These are phyloP conservation scores for Spergularia marina DNA, from an alignment of 148 eudicot species.

Conservation along the genomic window DNA sequence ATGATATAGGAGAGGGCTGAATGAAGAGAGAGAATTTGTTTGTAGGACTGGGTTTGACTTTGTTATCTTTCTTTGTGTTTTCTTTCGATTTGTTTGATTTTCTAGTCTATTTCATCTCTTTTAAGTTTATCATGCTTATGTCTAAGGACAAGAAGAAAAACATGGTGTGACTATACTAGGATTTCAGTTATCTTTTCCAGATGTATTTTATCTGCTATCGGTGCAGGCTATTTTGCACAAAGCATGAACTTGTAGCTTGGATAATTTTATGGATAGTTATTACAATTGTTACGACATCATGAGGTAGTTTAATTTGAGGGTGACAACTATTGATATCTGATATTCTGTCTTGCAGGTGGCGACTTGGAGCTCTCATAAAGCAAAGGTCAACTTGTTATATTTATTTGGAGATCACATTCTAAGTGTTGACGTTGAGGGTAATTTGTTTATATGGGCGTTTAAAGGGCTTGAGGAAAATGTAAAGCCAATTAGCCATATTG, in stretches of 20 bases:
- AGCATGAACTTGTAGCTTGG: neutral
- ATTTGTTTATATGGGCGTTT: constrained; percentile 82
- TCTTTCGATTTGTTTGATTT: no score
- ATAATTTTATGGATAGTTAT: neutral
- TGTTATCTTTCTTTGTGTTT: no score
- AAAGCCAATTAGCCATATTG: constrained; percentile 69
- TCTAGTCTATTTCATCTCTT: no score
- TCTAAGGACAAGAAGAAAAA: neutral
- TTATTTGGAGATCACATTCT: constrained; percentile 89
- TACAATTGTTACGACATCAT: neutral
- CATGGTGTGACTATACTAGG: neutral
- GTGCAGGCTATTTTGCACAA: neutral
- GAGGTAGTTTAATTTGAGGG: neutral
- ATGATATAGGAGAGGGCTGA: no score
- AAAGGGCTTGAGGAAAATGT: constrained; percentile 67
- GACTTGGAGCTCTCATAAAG: constrained; percentile 76
- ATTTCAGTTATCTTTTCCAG: neutral
- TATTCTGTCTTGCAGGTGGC: constrained; percentile 58
- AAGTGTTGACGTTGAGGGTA: constrained; percentile 79
- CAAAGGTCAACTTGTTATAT: constrained; percentile 67
- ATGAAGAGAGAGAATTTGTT: no score
- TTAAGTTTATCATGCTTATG: no score
- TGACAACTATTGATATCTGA: neutral
- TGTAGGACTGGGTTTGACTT: no score
- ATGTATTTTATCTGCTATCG: neutral